Percentiles rank a stretch among this genome's conserved stretches.
These are phyloP conservation scores for Rhazya stricta DNA, from an alignment of 257 asterid genomes.

Conservation along the genomic window DNA sequence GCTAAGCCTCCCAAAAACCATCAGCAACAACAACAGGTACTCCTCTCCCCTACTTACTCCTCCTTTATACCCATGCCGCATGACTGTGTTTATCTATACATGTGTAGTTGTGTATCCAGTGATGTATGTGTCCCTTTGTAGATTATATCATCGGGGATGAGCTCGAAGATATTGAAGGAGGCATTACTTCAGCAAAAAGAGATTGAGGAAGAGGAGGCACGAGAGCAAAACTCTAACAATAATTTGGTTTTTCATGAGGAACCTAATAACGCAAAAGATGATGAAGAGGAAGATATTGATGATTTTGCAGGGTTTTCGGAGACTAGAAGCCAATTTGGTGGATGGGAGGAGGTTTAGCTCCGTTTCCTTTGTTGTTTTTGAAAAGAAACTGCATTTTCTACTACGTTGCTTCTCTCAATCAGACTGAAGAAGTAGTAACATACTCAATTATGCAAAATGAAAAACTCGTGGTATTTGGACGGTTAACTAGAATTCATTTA, in stretches of 20 bases:
- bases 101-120: too few relatives aligned
- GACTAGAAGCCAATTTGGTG: slow-evolving; percentile 59
- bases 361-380: background rate
- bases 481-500: background rate
- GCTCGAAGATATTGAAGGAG: slow-evolving; percentile 74
- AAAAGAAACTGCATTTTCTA: background rate
- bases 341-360: slow-evolving; percentile 52
- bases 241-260: slow-evolving; percentile 30
- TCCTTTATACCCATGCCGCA: background rate
- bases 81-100: background rate
- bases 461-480: background rate
- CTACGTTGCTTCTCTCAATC: background rate
- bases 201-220: slow-evolving; percentile 66
- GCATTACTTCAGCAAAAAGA: slow-evolving; percentile 84
- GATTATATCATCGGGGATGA: slow-evolving; percentile 52
- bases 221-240: slow-evolving; percentile 27
- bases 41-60: background rate
- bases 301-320: slow-evolving; percentile 66
- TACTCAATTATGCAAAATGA: background rate
- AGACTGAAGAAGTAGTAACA: background rate
- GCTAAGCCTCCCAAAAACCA: slow-evolving; percentile 59
- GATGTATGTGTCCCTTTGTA: background rate
- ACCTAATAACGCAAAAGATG: slow-evolving; percentile 27
- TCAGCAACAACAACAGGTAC: slow-evolving; percentile 60
- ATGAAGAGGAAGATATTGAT: slow-evolving; percentile 61